Evolutionary conservation across 129 eudicot genomes (phyloP).

Genomic region (Artemisia tridentata): DNA sequence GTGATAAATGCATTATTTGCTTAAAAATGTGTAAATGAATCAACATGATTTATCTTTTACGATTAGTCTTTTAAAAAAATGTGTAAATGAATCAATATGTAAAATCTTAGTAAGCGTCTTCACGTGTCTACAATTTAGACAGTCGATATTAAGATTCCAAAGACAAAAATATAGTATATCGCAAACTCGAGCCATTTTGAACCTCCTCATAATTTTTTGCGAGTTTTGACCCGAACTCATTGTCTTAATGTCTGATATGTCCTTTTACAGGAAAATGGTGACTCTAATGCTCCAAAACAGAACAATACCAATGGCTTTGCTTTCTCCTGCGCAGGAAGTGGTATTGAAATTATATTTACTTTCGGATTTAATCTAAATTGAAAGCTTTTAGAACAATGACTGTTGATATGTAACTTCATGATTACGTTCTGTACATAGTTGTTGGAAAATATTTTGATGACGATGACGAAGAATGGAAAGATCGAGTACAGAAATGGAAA

Average conservation of each 20-base stretch:
- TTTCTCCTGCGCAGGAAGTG: slow-evolving; percentile 84
- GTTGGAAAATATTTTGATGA: slow-evolving; percentile 81
- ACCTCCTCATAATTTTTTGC: background rate
- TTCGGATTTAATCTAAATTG: background rate
- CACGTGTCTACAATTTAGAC: too few species aligned
- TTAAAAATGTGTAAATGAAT: too few species aligned
- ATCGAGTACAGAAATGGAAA: slow-evolving; percentile 96
- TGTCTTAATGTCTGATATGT: background rate
- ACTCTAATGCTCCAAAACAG: slow-evolving; percentile 46
- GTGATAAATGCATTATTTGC: too few species aligned
- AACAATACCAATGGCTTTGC: slow-evolving; percentile 60
- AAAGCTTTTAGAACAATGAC: background rate
- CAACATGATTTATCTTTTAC: too few species aligned
- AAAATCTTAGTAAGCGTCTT: too few species aligned
- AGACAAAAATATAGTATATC: too few species aligned
- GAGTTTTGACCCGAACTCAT: background rate
- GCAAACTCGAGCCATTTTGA: too few species aligned
- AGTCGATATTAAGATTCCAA: too few species aligned
- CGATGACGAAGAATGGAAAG: slow-evolving; percentile 93
- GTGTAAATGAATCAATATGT: too few species aligned
- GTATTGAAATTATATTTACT: slow-evolving; percentile 32
- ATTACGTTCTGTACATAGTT: slow-evolving; percentile 37
- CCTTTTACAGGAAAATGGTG: slow-evolving; percentile 61
- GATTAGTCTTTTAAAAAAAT: too few species aligned
- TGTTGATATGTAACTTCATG: slow-evolving; percentile 9